Evolutionary conservation across 257 asterid species (phyloP), one percentile per base, ranked within the genome.

Genomic region (Plectranthus barbatus): DNA sequence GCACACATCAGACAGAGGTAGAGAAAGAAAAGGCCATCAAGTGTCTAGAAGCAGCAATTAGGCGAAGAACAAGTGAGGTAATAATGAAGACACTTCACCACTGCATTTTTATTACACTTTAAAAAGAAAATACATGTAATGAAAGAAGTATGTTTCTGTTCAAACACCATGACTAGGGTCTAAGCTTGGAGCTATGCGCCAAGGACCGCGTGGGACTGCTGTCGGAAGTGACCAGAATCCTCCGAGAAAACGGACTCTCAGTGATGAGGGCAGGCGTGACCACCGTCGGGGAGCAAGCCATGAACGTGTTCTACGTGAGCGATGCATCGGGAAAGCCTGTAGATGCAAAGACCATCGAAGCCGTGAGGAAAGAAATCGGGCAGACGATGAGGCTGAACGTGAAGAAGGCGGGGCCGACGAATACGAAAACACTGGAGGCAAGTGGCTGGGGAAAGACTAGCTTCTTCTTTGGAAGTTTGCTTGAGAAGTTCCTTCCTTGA

Each of bases 1-100:
- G 87, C 86, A 80, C 86, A 7, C 79, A 85, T n/a, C 83, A 79
- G 29, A 75, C 79, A 13, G 82, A 79, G 65, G 90, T 60, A 48
- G 96, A 92, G 81, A 92, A 78, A 75, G 85, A 86, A 49, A 89
- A 76, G 80, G 96, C 85, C 66, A 66, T 78, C 71, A 92, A 86
- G 79, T 92, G 99, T 71, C 93, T 92, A 29, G 99, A 92, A 80
- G 99, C 99, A 67, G 97, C 99, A 6, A 82, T 92, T 56, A 77
- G 80, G 58, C 90, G 99, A 70, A 67, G 99, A 81, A 81, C 77
- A 26, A 89, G 97, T 44, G 97, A 92, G 95, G 98, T 92, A 77
- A n/a, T n/a, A n/a, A 74, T 39, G 31, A 0, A 64, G 37, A 63
- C 31, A 26, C 33, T 11, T 29, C n/a, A n/a, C n/a, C n/a, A n/a